These are phyloP conservation scores for Sanghuangporus sanghuang DNA, from an alignment of 1,284 basidiomycete species.

Conservation along the genomic window DNA sequence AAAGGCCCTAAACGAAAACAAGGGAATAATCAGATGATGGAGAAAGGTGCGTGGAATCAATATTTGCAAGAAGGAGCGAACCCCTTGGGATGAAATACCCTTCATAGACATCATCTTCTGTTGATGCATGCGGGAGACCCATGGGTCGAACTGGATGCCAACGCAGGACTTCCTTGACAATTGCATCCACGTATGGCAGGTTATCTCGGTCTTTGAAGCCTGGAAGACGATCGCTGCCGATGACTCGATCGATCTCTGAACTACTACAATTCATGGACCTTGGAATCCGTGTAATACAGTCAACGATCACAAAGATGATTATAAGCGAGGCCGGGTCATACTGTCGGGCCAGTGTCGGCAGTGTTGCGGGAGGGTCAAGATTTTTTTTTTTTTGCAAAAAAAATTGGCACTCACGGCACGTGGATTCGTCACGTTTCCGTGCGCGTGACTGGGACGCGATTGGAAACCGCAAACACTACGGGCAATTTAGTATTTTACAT, in stretches of 20 bases:
- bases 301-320: too few species aligned
- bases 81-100: constrained; percentile 19
- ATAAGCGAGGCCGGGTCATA: too few species aligned
- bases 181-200: constrained; percentile 36
- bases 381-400: too few species aligned
- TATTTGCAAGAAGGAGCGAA: constrained; percentile 11
- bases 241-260: constrained; percentile 30
- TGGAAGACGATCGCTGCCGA: constrained; percentile 36
- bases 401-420: too few species aligned
- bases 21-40: neutral
- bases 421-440: too few species aligned
- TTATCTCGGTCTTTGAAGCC: constrained; percentile 32
- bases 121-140: constrained; percentile 16
- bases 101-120: constrained; percentile 17
- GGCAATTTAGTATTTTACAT: too few species aligned
- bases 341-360: too few species aligned
- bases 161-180: constrained; percentile 38
- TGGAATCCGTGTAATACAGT: too few species aligned
- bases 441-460: too few species aligned
- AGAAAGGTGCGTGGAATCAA: neutral
- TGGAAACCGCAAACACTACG: too few species aligned
- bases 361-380: too few species aligned
- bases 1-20: neutral
- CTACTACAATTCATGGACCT: too few species aligned
- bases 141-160: constrained; percentile 30